Percentiles rank a stretch among this genome's conserved stretches.
phyloP scores from a whole-genome alignment of 495 filamentous ascomycete species.

The Aspergillus ostianus region DNA sequence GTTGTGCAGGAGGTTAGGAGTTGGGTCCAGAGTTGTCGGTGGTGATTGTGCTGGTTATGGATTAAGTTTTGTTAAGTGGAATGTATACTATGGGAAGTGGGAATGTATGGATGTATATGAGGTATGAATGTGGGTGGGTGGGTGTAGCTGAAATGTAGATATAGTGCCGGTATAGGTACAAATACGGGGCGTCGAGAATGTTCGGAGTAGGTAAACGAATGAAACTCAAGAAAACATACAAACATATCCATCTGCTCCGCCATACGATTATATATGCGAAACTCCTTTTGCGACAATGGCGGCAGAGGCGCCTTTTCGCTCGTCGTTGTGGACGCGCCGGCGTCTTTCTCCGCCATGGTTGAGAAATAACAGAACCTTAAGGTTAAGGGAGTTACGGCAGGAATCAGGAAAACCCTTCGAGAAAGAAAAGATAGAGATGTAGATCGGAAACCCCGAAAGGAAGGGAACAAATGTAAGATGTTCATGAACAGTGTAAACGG shows the following conservation, averaged over 20 bases:
- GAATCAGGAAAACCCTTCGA: background rate
- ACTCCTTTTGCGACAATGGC: conserved; percentile 54
- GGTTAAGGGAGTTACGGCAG: background rate
- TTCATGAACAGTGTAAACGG: background rate
- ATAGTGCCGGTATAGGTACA: background rate
- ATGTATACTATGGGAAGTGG: no score
- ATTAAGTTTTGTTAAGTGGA: background rate
- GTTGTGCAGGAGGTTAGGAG: conserved; percentile 60
- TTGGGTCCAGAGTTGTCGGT: conserved; percentile 68
- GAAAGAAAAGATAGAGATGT: background rate
- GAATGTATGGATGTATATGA: no score
- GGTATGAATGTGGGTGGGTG: background rate
- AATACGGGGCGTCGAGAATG: no score
- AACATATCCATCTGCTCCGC: conserved; percentile 78
- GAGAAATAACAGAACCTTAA: background rate
- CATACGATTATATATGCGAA: conserved; percentile 65
- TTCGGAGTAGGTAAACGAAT: no score
- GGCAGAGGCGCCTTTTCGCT: conserved; percentile 16
- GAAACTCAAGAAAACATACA: conserved; percentile 38
- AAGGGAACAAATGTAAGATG: background rate
- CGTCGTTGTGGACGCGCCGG: background rate
- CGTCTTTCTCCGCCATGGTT: background rate
- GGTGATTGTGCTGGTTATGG: conserved; percentile 64
- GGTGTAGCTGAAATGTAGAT: background rate
- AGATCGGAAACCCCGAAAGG: background rate